Evolutionary conservation across 768 basidiomycete genomes (phyloP).

Genomic region (Heimioporus sp.): DNA sequence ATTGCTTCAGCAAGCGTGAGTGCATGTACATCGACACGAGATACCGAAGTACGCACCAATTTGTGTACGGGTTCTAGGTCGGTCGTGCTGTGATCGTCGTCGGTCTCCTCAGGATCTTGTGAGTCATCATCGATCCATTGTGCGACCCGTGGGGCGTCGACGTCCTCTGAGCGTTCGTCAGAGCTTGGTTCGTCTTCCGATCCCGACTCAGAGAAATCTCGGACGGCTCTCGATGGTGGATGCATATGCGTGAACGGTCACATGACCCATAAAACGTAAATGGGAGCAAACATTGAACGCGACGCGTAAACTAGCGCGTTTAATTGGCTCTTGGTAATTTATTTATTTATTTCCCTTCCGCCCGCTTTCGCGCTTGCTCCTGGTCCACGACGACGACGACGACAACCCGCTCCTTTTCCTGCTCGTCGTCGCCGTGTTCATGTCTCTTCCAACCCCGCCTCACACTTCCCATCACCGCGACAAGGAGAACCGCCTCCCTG

Average conservation of each 20-base stretch:
- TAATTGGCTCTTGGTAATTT: slow-evolving; percentile 32
- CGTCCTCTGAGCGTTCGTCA: slow-evolving; percentile 22
- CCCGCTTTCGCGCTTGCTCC: background rate
- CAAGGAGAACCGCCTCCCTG: slow-evolving; percentile 47
- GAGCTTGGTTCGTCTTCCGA: slow-evolving; percentile 17
- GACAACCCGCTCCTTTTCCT: slow-evolving; percentile 4
- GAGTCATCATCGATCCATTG: slow-evolving; percentile 59
- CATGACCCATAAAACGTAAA: slow-evolving; percentile 17
- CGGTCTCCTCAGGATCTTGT: slow-evolving; percentile 16
- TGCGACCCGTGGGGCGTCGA: slow-evolving; percentile 47
- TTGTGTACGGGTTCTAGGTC: slow-evolving; percentile 11
- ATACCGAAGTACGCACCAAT: slow-evolving; percentile 14
- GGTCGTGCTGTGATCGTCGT: background rate
- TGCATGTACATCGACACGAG: background rate
- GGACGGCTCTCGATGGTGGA: slow-evolving; percentile 14
- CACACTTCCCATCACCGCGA: slow-evolving; percentile 54
- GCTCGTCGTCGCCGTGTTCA: slow-evolving; percentile 16
- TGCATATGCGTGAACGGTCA: slow-evolving; percentile 6
- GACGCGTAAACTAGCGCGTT: slow-evolving; percentile 43
- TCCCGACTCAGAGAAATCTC: slow-evolving; percentile 15
- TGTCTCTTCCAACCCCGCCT: slow-evolving; percentile 64
- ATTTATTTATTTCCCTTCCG: slow-evolving; percentile 2
- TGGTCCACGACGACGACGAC: slow-evolving; percentile 19
- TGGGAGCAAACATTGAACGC: slow-evolving; percentile 32
- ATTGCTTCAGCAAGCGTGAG: slow-evolving; percentile 15